phyloP scores from a whole-genome alignment of 2,329 filamentous ascomycete species.

The Cercospora berteroae region DNA sequence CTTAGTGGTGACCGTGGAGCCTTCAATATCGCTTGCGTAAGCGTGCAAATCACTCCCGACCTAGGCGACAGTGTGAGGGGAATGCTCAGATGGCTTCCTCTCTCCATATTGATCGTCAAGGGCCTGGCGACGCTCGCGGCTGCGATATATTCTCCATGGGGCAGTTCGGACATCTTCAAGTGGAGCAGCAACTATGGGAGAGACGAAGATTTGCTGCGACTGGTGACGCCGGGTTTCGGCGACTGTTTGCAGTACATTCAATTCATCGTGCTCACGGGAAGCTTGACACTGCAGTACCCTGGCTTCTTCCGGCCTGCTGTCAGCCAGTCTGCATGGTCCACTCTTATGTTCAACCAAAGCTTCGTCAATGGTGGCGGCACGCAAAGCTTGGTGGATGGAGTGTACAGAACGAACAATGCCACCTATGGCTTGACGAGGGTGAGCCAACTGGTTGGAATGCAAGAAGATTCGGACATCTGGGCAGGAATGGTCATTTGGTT shows the following conservation, averaged over 20 bases:
- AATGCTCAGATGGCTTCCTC: constrained; percentile 71
- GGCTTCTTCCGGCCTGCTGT: constrained; percentile 91
- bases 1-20: constrained; percentile 67
- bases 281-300: constrained; percentile 81
- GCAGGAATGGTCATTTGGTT: constrained; percentile 92
- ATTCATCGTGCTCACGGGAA: constrained; percentile 84
- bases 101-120: constrained; percentile 74
- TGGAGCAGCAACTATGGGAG: constrained; percentile 98
- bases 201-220: constrained; percentile 82
- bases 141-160: constrained; percentile 90
- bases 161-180: constrained; percentile 81
- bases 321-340: constrained; percentile 84
- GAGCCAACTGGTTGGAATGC: constrained; percentile 80
- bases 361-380: constrained; percentile 71
- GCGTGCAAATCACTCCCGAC: constrained; percentile 78
- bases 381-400: constrained; percentile 71
- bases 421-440: constrained; percentile 76
- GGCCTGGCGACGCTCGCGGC: constrained; percentile 80
- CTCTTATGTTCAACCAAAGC: constrained; percentile 89
- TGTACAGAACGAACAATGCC: constrained; percentile 73
- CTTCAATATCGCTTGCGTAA: constrained; percentile 73
- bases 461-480: constrained; percentile 77
- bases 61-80: constrained; percentile 67
- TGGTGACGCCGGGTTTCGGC: constrained; percentile 93
- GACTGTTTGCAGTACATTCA: constrained; percentile 98